Evolutionary conservation across 1,139 yeast genomes (phyloP), one percentile per base, ranked within the genome.

Genomic region (Geotrichum reessii): DNA sequence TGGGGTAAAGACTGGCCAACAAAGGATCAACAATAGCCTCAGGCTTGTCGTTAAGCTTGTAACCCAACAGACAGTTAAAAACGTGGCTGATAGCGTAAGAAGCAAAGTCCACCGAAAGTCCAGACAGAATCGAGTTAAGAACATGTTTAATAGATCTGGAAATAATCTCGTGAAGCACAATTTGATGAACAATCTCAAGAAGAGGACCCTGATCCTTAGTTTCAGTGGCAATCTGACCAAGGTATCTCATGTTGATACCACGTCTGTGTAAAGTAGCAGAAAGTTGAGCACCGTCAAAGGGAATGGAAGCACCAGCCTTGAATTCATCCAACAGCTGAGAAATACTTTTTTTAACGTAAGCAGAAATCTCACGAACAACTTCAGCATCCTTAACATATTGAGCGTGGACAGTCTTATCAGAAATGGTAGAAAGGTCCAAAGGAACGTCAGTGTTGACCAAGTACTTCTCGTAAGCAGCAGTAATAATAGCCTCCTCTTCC

Each of bases 181-280:
- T 71, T 17, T 67, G 69, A 62, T 78, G 73, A 21, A 48, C 49
- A 19, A 49, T 53, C 17, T 49, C 37, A 14, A 54, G 53, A 25
- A 31, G 22, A 12, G 57, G 22, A 21, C 57, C 57, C 27, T 54
- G 53, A 8, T 37, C 24, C 19, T 37, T 55, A 47, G 40, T 44
- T 14, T 21, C 33, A 12, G n/a, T 24, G 11, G 66, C 66, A 21
- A 63, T 51, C 1, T 56, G 56, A 49, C 97, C 97, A 67, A 93
- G 78, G 69, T 93, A 92, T 74, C 99, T 86, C 76, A 92, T 71
- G 72, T 90, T 92, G 70, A 93, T 86, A 78, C 99, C 99, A 57
- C 78, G 77, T 66, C 81, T 81, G 73, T 93, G 99, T 73, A 93
- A 74, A 58, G 80, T 72, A 48, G 78, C 76, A 33, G 90, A 76